Evolutionary conservation across 495 filamentous ascomycete genomes (phyloP), one percentile per base, ranked within the genome.

Genomic region (Annulohypoxylon stygium): DNA sequence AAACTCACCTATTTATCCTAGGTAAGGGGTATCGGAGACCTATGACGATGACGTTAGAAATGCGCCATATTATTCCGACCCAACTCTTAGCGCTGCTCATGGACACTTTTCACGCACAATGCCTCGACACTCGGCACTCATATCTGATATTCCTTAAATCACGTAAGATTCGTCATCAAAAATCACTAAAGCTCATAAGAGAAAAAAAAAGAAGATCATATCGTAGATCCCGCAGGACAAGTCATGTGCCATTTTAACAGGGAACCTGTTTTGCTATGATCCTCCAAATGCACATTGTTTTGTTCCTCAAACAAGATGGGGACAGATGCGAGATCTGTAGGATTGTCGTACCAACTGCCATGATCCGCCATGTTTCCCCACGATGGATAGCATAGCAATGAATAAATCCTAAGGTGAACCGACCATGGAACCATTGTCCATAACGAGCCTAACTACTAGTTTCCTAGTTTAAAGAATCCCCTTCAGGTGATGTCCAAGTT

Each of bases 211-310:
- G n/a, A 70, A 53, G 55, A 43, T 51, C 50, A 75, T 59, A 41
- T 70, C 51, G 39, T 75, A 70, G 51, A 75, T 75, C 70, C 57
- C 60, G 63, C 37, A 70, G 59, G 72, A 75, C 47, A 67, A 64
- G 55, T 74, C 55, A 66, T 70, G 62, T 70, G 64, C 67, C 62
- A 70, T 55, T 69, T 59, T 67, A 70, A 70, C 39, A 70, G 67
- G 43, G 14, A 41, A 18, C 58, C 53, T 53, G 58, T 66, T 64
- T 65, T 66, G 48, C 61, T 71, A 48, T 70, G 34, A 65, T 68
- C 67, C 51, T 58, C 71, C 33, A 53, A 58, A 70, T 61, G 57
- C 71, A 66, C 67, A 58, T 67, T 59, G 36, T 66, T 69, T 66
- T 65, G 58, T 60, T 70, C 57, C 61, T 70, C 45, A 57, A 67